Evolutionary conservation across 108 stramenopile species (phyloP), one percentile per base, ranked within the genome.

Genomic region (Skeletonema tropicum): DNA sequence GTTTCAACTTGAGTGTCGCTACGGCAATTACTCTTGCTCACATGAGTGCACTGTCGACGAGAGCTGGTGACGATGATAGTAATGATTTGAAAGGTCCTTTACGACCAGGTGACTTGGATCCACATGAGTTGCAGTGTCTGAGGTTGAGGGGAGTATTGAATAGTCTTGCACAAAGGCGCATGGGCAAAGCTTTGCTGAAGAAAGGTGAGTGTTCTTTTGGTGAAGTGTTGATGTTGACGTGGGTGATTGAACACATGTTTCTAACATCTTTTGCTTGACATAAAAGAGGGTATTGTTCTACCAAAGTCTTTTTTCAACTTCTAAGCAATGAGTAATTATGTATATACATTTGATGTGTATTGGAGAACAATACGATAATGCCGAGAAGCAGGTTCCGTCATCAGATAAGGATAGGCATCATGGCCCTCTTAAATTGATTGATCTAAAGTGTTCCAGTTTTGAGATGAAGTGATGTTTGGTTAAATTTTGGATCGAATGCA

Each of bases 1-100:
- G 87, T 58, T 94, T 92, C 80, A 97, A 97, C 66, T 80, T 97
- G 61, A 84, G 83, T 42, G 96, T 94, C 13, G 94, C 96, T 5
- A 94, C 94, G 17, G 88, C 90, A 13, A 88, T 95, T 55, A 92
- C 90, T 4, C 73, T 87, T 38, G 93, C 94, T 9, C 87, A 94
- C 68, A 69, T 97, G 84, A 86, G 83, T 69, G 87, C 82, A 21
- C 77, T 66, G 12, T 81, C 90, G 21, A 80, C 66, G 6, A 80
- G 87, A 52, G 48, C 6, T 25, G 45, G 69, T 21, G 64, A 72
- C 3, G 60, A 60, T 6, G 59, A 39, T 33, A 35, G 42, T 68
- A 39, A 46, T 59, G 42, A 17, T 2, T 14, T 46, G 23, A 81
- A 72, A 41, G 94, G 90, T 5, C 94, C 91, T 6, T 60, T 94